Base-by-base conservation (phyloP, 208 protist genomes). In the Trypanosoma avium region DNA sequence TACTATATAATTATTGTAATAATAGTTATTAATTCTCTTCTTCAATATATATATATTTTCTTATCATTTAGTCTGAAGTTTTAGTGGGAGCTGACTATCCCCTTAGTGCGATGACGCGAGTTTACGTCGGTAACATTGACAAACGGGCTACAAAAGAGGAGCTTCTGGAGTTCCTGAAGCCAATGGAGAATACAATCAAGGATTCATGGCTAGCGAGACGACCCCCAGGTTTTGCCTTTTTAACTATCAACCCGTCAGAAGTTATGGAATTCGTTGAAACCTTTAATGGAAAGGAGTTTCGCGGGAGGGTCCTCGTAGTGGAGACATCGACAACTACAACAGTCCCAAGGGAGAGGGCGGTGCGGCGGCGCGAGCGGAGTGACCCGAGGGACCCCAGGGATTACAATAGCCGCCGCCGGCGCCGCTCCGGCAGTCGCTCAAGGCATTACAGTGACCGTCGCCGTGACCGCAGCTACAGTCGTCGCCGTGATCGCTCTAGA, bases 71-170 rank as follows among this genome's bases (percentile, higher is more conserved):
- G n/a, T n/a, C n/a, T n/a, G n/a, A n/a, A n/a, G n/a, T n/a, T n/a
- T n/a, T n/a, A n/a, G n/a, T n/a, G n/a, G n/a, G n/a, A n/a, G n/a
- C n/a, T n/a, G 36, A 19, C 24, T 35, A 17, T 54, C 29, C 24
- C 12, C 56, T 38, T 22, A 10, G 15, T 13, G 10, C 35, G 15
- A 70, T 67, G 70, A 60, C 70, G 50, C 70, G 56, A 38, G 61
- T 68, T 21, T 75, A 65, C 48, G 56, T 67, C n/a, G 70, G 57
- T 46, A 75, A 67, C 45, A 67, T 66, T 47, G 70, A 65, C 32
- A 70, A 61, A 46, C 60, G 55, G 58, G 50, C 46, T n/a, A 67
- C 61, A n/a, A 70, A 67, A 29, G 58, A 76, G 42, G 62, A 76
- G 27, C 56, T 68, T 15, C 56, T 70, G 5, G 57, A 72, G 33